Conservation (phyloP, 139 green algal genomes). For the Closterium sp. region DNA sequence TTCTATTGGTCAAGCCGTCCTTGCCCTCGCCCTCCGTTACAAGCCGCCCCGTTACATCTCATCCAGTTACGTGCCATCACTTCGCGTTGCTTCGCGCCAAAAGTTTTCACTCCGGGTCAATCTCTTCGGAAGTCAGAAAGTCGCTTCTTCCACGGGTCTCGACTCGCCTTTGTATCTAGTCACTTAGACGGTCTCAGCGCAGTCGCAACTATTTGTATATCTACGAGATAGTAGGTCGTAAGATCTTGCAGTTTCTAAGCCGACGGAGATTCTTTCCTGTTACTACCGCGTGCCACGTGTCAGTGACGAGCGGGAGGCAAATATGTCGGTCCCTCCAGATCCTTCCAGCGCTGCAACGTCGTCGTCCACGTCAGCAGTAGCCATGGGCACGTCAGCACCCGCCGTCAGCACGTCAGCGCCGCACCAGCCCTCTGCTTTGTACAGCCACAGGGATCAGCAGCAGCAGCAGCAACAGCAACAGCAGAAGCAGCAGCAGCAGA, state of each 20-base stretch:
- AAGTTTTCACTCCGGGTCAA: neutral
- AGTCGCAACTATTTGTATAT: too few relatives aligned
- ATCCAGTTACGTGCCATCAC: neutral
- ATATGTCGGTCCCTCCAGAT: neutral
- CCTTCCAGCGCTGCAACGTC: neutral
- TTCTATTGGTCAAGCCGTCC: neutral
- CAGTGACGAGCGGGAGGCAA: too few relatives aligned
- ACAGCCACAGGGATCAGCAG: neutral
- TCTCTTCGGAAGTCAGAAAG: too few relatives aligned
- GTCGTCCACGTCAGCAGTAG: neutral
- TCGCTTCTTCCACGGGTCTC: too few relatives aligned
- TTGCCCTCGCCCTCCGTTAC: neutral
- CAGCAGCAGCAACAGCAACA: neutral
- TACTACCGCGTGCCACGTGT: too few relatives aligned
- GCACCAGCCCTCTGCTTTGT: too few relatives aligned
- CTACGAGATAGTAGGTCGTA: too few relatives aligned
- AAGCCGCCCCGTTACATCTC: neutral
- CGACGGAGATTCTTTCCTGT: too few relatives aligned
- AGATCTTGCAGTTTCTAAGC: too few relatives aligned
- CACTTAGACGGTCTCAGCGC: too few relatives aligned
- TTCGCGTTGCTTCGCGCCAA: too few relatives aligned
- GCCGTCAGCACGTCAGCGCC: neutral
- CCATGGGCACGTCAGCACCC: neutral
- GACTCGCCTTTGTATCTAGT: too few relatives aligned
- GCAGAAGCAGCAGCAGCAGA: neutral